These are phyloP conservation scores for Claviceps sp. DNA, from an alignment of 2,329 filamentous ascomycete genomes.

Conservation along the genomic window DNA sequence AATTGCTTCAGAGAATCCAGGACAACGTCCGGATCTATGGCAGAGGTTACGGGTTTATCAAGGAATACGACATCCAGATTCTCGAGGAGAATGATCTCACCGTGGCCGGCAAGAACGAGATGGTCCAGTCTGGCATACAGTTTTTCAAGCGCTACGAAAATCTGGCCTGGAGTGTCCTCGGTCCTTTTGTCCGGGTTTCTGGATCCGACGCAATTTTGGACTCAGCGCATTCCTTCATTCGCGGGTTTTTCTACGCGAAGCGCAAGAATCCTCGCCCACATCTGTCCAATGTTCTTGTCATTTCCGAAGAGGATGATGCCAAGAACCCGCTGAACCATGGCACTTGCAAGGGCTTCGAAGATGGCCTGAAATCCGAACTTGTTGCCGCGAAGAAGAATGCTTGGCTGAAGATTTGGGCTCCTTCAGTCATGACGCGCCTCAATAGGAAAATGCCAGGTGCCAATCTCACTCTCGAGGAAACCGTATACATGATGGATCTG, in stretches of 20 bases:
- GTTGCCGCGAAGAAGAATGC: slow-evolving; percentile 35
- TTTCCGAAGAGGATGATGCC: slow-evolving; percentile 50
- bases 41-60: slow-evolving; percentile 54
- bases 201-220: slow-evolving; percentile 57
- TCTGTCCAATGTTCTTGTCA: slow-evolving; percentile 44
- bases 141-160: slow-evolving; percentile 62
- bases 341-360: slow-evolving; percentile 57
- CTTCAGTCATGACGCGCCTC: slow-evolving; percentile 53
- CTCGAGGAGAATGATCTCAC: slow-evolving; percentile 60
- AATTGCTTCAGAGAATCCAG: slow-evolving; percentile 54
- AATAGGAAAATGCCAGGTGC: slow-evolving; percentile 56
- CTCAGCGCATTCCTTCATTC: slow-evolving; percentile 63
- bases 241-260: slow-evolving; percentile 50
- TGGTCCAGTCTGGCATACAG: slow-evolving; percentile 61
- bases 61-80: slow-evolving; percentile 50
- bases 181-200: slow-evolving; percentile 61
- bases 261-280: slow-evolving; percentile 26
- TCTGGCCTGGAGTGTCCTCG: slow-evolving; percentile 36
- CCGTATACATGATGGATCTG: slow-evolving; percentile 70
- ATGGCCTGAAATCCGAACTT: slow-evolving; percentile 34
- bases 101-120: slow-evolving; percentile 49
- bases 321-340: slow-evolving; percentile 79
- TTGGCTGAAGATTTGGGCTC: slow-evolving; percentile 53
- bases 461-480: slow-evolving; percentile 48
- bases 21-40: slow-evolving; percentile 41